Evolutionary conservation across 2,329 filamentous ascomycete species (phyloP), one percentile per base, ranked within the genome.

Genomic region (Apiospora sp.): DNA sequence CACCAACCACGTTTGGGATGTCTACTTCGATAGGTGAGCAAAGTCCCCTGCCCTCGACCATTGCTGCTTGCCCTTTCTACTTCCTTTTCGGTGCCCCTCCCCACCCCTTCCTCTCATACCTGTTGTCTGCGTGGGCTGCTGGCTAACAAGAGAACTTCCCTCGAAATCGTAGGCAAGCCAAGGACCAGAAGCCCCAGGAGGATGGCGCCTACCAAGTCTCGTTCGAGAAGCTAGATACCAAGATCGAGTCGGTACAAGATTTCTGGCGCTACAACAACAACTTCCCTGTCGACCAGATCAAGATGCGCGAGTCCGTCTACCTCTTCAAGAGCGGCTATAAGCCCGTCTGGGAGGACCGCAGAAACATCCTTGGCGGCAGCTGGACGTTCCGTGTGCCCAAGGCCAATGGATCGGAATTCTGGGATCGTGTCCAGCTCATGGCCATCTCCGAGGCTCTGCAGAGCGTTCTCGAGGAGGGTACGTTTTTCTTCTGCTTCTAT

Each of bases 301-400:
- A 92, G 82, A 91, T 93, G 86, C 91, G 92, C 78, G 92, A 95
- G 83, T 92, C 91, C 67, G 89, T 95, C 75, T 94, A 95, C 81
- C 87, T 95, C 76, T 95, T 95, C 87, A 94, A 94, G 82, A 87
- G 90, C 74, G 93, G 93, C 48, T 94, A 94, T 82, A 89, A 89
- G 75, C 93, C 93, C 72, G 86, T 94, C 76, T 95, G 93, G 93
- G 93, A 95, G 84, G 96, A 98, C 81, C 90, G 93, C 54, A 91
- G 96, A 78, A 98, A 98, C 83, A 87, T 92, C 73, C 88, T 91
- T 74, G 96, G 96, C 70, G 96, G 96, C 69, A 93, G 93, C 81
- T 98, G 94, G 94, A 97, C 94, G 30, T 97, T 98, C 83, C 92
- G 95, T 69, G 92, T 98, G 64, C 91, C 92, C 75, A 98, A 97